A percentile compares a stretch with the other conserved stretches of the same genome.
These are phyloP conservation scores for Lactarius evosmus DNA, from an alignment of 768 basidiomycete genomes.

Conservation along the genomic window DNA sequence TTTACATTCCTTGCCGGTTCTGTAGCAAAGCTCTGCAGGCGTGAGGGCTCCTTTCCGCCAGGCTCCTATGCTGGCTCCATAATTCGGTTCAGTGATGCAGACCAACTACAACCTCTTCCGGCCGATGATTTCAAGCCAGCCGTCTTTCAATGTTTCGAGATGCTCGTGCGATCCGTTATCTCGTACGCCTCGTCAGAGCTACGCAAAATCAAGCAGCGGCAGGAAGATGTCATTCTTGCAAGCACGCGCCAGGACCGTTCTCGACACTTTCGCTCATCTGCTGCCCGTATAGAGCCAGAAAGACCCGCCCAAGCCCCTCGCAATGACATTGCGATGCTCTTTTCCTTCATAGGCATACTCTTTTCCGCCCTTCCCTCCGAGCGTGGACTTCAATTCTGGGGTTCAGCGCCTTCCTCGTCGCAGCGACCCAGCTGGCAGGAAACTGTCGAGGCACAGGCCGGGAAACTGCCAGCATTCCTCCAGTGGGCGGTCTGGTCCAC, in stretches of 20 bases:
- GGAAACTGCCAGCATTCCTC: constrained; percentile 69
- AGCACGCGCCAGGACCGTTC: constrained; percentile 62
- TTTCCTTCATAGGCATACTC: constrained; percentile 77
- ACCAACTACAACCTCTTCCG: constrained; percentile 40
- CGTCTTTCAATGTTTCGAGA: constrained; percentile 65
- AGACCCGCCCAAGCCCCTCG: constrained; percentile 51
- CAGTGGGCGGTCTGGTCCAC: constrained; percentile 92
- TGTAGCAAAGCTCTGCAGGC: constrained; percentile 54
- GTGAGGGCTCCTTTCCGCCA: constrained; percentile 34
- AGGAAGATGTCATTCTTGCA: constrained; percentile 78
- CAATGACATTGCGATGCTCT: constrained; percentile 82
- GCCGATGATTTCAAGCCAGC: constrained; percentile 50
- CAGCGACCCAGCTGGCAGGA: constrained; percentile 53
- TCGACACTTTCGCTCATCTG: constrained; percentile 46
- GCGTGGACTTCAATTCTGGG: constrained; percentile 84
- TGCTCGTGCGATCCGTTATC: constrained; percentile 66
- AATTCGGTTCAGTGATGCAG: constrained; percentile 35
- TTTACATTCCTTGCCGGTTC: constrained; percentile 68
- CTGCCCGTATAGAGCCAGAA: constrained; percentile 27
- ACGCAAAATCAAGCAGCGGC: constrained; percentile 82
- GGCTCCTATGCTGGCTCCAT: constrained; percentile 32
- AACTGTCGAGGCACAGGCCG: constrained; percentile 55
- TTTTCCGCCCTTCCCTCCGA: constrained; percentile 74
- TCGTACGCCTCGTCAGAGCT: constrained; percentile 77
- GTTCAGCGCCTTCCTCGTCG: constrained; percentile 45